These are phyloP conservation scores for Hypericum perforatum DNA, from an alignment of 345 rosid genomes.

Conservation along the genomic window DNA sequence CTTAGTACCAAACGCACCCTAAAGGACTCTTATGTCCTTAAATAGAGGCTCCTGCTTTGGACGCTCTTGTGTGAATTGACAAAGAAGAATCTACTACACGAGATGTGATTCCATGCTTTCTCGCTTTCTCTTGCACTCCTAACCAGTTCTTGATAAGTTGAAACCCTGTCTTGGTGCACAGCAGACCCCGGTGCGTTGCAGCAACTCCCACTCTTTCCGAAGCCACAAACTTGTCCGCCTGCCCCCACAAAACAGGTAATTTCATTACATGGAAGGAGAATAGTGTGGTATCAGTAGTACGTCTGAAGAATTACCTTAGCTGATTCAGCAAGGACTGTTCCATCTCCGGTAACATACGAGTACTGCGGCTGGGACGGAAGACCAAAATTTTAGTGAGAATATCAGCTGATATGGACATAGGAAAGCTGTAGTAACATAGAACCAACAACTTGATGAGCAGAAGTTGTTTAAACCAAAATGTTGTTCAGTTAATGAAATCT, in stretches of 20 bases:
- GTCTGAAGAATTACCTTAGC: slow-evolving; percentile 40
- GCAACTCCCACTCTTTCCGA: slow-evolving; percentile 56
- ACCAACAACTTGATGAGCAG: too few species aligned
- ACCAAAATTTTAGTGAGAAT: neutral
- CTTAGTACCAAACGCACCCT: too few species aligned
- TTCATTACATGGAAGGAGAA: too few species aligned
- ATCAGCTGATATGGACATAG: too few species aligned
- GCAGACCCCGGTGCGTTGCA: slow-evolving; percentile 53
- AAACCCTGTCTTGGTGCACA: slow-evolving; percentile 40
- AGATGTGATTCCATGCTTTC: slow-evolving; percentile 23
- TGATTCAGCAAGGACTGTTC: slow-evolving; percentile 86
- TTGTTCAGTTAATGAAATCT: too few species aligned
- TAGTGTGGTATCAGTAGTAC: neutral
- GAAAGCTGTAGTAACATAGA: too few species aligned
- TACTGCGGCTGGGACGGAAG: slow-evolving; percentile 51
- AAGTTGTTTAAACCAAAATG: too few species aligned
- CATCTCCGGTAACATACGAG: slow-evolving; percentile 80
- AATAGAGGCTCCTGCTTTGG: too few species aligned
- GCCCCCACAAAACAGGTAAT: neutral
- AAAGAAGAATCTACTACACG: slow-evolving; percentile 35
- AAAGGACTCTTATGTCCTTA: too few species aligned
- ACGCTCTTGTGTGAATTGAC: too few species aligned
- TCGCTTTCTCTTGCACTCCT: slow-evolving; percentile 38
- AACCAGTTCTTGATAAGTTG: slow-evolving; percentile 54
- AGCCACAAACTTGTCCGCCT: slow-evolving; percentile 63